Evolutionary conservation across 2,329 filamentous ascomycete species (phyloP), one percentile per base, ranked within the genome.

Genomic region (Cryphonectria carpinicola): DNA sequence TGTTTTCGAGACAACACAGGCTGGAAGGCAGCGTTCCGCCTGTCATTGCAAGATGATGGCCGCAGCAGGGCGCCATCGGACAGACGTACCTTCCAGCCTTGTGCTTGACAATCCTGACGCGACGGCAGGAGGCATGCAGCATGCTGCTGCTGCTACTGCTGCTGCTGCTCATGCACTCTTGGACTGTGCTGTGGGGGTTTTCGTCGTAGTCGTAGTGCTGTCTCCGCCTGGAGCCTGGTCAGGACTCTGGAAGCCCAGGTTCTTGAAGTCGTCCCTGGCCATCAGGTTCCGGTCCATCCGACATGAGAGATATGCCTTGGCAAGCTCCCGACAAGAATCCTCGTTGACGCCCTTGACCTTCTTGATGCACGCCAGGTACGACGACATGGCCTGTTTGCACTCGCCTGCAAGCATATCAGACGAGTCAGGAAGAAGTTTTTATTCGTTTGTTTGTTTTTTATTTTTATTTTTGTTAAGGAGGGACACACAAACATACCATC

Each of bases 211-310:
- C n/a, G 28, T n/a, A 11, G 4, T 11, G 19, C 11, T 17, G n/a
- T 43, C 61, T 11, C 37, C 37, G n/a, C 25, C 43, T 32, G 25
- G 13, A 46, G 22, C 32, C 63, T 65, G 78, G 32, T 74, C 70
- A 13, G 75, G 65, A 41, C 88, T 86, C 7, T 85, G 83, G 76
- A 97, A 96, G 0, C 96, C 96, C 56, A 99, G 84, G 78, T 99
- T 99, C 81, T 93, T 94, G 81, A 98, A 96, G 71, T 97, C 93
- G 78, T 99, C 96, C 75, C 89, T 93, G 10, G 95, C 95, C 96
- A 99, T 99, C 43, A 99, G 84, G 78, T 98, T 98, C 75, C 94
- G 94, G 89, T 98, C 95, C 96, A 99, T 99, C 65, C 96, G 90
- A 81, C 96, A 99, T 65, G 89, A 85, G 68, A 99, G 84, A 80